These are phyloP conservation scores for Mycena leptocephala DNA, from an alignment of 768 basidiomycete genomes.

Conservation along the genomic window DNA sequence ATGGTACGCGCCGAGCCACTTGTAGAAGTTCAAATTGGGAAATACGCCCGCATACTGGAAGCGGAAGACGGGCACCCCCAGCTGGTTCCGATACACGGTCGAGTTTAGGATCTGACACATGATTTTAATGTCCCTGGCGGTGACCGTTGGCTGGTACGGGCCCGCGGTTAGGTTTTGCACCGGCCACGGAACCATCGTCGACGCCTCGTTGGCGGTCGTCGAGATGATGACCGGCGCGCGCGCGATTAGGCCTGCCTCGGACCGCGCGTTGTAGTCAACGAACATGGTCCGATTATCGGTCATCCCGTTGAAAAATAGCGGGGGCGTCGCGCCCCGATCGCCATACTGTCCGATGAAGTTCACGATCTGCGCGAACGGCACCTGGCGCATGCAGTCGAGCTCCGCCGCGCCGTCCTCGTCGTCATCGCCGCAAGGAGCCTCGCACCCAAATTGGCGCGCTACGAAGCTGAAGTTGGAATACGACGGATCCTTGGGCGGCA, in stretches of 20 bases:
- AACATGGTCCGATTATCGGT: not conserved
- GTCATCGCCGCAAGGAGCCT: conserved; percentile 4
- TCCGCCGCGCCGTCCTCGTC: conserved; percentile 6
- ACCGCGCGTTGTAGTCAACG: conserved; percentile 1
- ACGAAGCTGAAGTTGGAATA: conserved; percentile 11
- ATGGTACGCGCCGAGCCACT: conserved; percentile 15
- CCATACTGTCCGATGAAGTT: conserved; percentile 16
- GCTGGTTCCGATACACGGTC: not conserved
- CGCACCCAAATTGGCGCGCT: conserved; percentile 12
- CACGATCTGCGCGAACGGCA: conserved; percentile 2
- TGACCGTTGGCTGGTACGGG: conserved; percentile 7
- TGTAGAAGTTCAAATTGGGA: conserved; percentile 3
- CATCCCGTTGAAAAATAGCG: not conserved
- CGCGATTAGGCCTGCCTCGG: conserved; percentile 6
- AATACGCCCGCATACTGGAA: conserved; percentile 6
- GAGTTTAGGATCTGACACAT: not conserved
- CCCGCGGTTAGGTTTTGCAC: conserved; percentile 11
- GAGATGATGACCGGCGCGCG: not conserved
- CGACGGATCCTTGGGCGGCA: not conserved
- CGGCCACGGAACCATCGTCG: not conserved
- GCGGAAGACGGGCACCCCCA: conserved; percentile 11
- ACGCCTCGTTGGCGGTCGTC: conserved; percentile 2
- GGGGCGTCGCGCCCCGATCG: not conserved
- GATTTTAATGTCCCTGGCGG: not conserved
- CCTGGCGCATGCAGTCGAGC: conserved; percentile 9